Evolutionary conservation across 148 eudicot genomes (phyloP), one percentile per base, ranked within the genome.

Genomic region (Beta vulgaris): DNA sequence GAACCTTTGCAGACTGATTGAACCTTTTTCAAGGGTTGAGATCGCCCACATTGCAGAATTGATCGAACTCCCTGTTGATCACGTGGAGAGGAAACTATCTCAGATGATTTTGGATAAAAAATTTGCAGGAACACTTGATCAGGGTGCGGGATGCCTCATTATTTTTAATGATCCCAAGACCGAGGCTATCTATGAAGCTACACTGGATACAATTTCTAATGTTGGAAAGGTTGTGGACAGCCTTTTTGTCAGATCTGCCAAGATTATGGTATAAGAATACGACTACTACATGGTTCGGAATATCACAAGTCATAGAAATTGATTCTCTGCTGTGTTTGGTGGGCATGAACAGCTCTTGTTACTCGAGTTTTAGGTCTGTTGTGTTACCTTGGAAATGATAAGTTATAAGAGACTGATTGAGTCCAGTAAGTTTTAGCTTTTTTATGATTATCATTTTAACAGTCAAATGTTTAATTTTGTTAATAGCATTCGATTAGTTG

Each of bases 51-150:
- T 85, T 26, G 85, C 85, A 31, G 85, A 85, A 67, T 76, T 82
- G 49, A 85, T 85, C 8, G 87, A 85, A 74, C 81, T 85, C 6
- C 85, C 87, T 8, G 58, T 71, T 48, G 87, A 85, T 64, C 87
- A 85, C 29, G 87, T 85, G 36, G 87, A 82, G 79, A 69, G 87
- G 77, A 85, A 85, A 51, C 43, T 85, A 31, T 85, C 87, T 48
- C 87, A 85, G 81, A 82, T 85, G 87, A 85, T 85, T 42, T 46
- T 85, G 74, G 85, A 85, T 60, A 85, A 85, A 68, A 85, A 82
- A 73, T 85, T 85, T 70, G 87, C 87, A 4, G 87, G 85, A 6
- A 82, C 83, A 25, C 84, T 85, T 35, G 87, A 85, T 67, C 87
- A 85, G 54, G 87, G 87, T 59, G 87, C 87, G 1, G 87, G 87